Conservation (phyloP, 2,329 filamentous ascomycete species). For the Elsinoe australis region DNA sequence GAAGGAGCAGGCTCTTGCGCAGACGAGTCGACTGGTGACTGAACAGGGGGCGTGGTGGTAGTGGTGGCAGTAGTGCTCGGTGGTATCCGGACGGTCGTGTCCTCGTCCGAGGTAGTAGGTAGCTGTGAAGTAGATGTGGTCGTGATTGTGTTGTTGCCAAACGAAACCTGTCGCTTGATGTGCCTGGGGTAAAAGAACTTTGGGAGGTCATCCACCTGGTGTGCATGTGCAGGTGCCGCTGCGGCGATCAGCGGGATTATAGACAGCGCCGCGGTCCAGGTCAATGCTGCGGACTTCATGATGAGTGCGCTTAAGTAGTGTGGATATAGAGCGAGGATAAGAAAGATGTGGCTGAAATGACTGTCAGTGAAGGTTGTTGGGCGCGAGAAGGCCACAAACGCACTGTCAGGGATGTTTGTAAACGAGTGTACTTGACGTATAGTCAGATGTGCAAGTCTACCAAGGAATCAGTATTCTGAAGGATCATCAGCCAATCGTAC, state of each 20-base stretch:
- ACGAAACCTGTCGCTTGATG: slow-evolving; percentile 16
- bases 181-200: slow-evolving; percentile 15
- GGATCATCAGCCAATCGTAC: neutral
- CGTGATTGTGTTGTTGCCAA: slow-evolving; percentile 7
- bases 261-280: slow-evolving; percentile 16
- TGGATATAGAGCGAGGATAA: neutral
- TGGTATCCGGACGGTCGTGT: slow-evolving; percentile 3
- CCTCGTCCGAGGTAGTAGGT: neutral
- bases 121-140: neutral
- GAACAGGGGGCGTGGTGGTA: neutral
- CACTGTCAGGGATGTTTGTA: slow-evolving; percentile 12
- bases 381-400: neutral
- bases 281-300: slow-evolving; percentile 14
- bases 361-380: neutral
- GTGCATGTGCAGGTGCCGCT: slow-evolving; percentile 4
- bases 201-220: slow-evolving; percentile 8
- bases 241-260: slow-evolving; percentile 15
- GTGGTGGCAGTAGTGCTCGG: slow-evolving; percentile 14
- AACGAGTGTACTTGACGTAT: slow-evolving; percentile 18
- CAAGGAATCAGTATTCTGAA: too few relatives aligned
- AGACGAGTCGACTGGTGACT: neutral
- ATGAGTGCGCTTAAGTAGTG: neutral
- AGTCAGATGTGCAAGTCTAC: slow-evolving; percentile 12
- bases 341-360: neutral
- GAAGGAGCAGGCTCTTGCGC: neutral